Conservation (phyloP, 805 yeast genomes). For the Tetrapisispora phaffii region DNA sequence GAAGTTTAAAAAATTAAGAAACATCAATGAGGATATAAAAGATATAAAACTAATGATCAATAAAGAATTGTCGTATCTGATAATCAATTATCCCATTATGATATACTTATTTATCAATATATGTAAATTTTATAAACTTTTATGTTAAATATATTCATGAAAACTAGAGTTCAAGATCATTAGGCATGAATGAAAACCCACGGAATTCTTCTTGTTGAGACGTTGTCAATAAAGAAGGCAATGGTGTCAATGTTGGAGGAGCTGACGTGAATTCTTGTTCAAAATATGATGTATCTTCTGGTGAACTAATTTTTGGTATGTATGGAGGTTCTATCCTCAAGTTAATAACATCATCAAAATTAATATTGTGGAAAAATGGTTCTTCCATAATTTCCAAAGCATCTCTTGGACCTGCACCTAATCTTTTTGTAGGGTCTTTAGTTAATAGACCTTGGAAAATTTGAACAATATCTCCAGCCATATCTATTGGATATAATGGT, state of each 20-base stretch:
- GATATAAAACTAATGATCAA: too few relatives aligned
- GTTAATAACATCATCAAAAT: conserved; percentile 75
- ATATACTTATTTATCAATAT: too few relatives aligned
- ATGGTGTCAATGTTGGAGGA: conserved; percentile 90
- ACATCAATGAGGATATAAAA: too few relatives aligned
- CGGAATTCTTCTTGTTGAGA: conserved; percentile 93
- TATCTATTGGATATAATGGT: conserved; percentile 90
- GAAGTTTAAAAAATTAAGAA: too few relatives aligned
- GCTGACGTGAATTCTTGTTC: conserved; percentile 93
- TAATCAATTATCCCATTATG: too few relatives aligned
- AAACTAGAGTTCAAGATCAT: conserved; percentile 34
- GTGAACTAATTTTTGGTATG: conserved; percentile 75
- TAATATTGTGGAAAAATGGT: conserved; percentile 81
- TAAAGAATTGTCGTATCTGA: too few relatives aligned
- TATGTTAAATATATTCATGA: background rate
- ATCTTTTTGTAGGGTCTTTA: conserved; percentile 73
- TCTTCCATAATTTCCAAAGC: conserved; percentile 93
- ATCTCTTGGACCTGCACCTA: conserved; percentile 82
- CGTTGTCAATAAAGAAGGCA: conserved; percentile 75
- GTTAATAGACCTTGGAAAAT: conserved; percentile 84
- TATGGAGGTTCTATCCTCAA: conserved; percentile 78
- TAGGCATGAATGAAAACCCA: conserved; percentile 85
- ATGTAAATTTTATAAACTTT: background rate
- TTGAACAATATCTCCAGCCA: conserved; percentile 95
- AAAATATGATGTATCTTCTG: conserved; percentile 85